phyloP scores from a whole-genome alignment of 306 rosid species.

The Gleditsia sinensis region DNA sequence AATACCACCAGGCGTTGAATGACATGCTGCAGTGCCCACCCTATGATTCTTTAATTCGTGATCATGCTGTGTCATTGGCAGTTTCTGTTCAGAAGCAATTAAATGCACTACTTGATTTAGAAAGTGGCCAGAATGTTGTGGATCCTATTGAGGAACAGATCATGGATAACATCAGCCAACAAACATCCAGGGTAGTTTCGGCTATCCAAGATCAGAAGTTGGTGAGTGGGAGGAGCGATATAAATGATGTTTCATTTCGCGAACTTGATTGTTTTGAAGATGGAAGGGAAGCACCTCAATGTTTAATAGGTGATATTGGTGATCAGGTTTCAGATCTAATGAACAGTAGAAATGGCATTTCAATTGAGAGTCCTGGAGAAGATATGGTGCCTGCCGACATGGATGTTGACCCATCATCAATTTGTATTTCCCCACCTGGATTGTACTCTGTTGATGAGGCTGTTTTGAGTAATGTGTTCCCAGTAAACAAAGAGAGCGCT shows the following conservation, averaged over 20 bases:
- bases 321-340: constrained; percentile 29
- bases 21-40: constrained; percentile 75
- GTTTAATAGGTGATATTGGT: constrained; percentile 7
- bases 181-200: constrained; percentile 27
- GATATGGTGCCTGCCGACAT: constrained; percentile 49
- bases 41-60: constrained; percentile 77
- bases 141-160: constrained; percentile 36
- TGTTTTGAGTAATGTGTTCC: constrained; percentile 32
- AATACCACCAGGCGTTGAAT: constrained; percentile 65
- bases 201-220: constrained; percentile 22
- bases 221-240: constrained; percentile 16
- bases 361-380: constrained; percentile 40
- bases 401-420: constrained; percentile 65
- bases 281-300: constrained; percentile 29
- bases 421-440: constrained; percentile 57
- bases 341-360: constrained; percentile 26
- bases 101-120: constrained; percentile 45
- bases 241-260: constrained; percentile 11
- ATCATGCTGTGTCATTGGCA: constrained; percentile 79
- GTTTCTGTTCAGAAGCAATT: constrained; percentile 73
- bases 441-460: constrained; percentile 58
- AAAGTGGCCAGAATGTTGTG: constrained; percentile 33
- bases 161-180: constrained; percentile 26
- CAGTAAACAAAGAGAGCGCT: constrained; percentile 22
- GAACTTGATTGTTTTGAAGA: constrained; percentile 40